phyloP scores from a whole-genome alignment of 164 flowering plant species.

The Dillenia turbinata region DNA sequence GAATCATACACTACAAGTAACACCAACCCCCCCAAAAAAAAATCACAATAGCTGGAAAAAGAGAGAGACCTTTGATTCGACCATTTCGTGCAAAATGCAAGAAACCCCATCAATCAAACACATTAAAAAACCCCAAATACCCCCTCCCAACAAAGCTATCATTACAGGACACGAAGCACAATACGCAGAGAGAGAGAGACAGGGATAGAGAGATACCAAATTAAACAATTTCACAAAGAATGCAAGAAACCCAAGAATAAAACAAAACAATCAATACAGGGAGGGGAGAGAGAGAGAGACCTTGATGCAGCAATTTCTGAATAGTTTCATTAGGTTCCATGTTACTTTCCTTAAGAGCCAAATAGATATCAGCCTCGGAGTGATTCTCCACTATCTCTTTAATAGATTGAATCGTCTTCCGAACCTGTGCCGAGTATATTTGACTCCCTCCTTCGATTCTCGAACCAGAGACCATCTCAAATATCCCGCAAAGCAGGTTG shows the following conservation, averaged over 20 bases:
- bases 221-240: background rate
- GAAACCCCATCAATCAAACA: no score
- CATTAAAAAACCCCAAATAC: no score
- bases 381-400: conserved; percentile 79
- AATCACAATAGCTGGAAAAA: no score
- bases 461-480: conserved; percentile 41
- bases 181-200: no score
- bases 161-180: no score
- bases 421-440: conserved; percentile 36
- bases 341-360: conserved; percentile 61
- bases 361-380: conserved; percentile 77
- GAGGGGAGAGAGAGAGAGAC: conserved; percentile 19
- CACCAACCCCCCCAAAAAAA: no score
- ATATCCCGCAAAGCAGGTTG: background rate
- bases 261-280: background rate
- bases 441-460: conserved; percentile 41
- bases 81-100: no score
- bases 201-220: no score
- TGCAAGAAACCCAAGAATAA: background rate
- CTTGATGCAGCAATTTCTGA: conserved; percentile 78
- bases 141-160: no score
- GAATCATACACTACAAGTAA: no score
- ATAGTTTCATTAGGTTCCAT: conserved; percentile 91
- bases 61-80: no score
- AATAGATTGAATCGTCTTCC: conserved; percentile 60